Base-by-base conservation (phyloP, 768 basidiomycete species). In the Termitomyces sp. region DNA sequence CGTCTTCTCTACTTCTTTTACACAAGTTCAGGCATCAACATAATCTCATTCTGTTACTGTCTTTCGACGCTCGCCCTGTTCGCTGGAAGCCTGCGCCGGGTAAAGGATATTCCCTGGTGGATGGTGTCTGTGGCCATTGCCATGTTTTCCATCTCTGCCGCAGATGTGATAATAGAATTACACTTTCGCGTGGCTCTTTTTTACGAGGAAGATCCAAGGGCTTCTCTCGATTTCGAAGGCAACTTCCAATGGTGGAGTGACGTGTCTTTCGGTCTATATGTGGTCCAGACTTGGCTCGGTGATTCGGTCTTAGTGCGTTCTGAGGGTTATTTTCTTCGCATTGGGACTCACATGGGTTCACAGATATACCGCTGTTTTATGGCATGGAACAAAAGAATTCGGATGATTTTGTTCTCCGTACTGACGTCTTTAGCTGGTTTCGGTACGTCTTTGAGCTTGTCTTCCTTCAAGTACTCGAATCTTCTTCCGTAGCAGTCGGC, bases 301-400 rank as follows among this genome's bases (percentile, higher is more conserved):
- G 56, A 61, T 29, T 39, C 43, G 16, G 47, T 61, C 24, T 31
- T 58, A 10, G 60, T 61, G 48, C 41, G 60, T 54, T n/a, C 29
- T 18, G 27, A 49, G 24, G 5, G 16, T 16, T 22, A 31, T 14
- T n/a, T 9, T 20, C 31, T 48, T 43, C 5, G 5, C 4, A 13
- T 36, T 12, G 5, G 31, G 42, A 18, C 20, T 60, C 8, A 56
- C 10, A n/a, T 29, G 24, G 3, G 3, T 5, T 14, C 10, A 34
- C 16, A 62, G 61, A 62, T 62, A 43, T 62, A 62, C 47, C 61
- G 61, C 16, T 62, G 61, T 50, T 62, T 50, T 31, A 22, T 57
- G 49, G 56, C 59, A 29, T 59, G 58, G 55, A 59, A 36, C 37
- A 53, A 52, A 48, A 46, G 44, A 22, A 24, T 46, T 1, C 18